Evolutionary conservation across 352 stramenopile species (phyloP), one percentile per base, ranked within the genome.

Genomic region (Globisporangium cylindrosporum): DNA sequence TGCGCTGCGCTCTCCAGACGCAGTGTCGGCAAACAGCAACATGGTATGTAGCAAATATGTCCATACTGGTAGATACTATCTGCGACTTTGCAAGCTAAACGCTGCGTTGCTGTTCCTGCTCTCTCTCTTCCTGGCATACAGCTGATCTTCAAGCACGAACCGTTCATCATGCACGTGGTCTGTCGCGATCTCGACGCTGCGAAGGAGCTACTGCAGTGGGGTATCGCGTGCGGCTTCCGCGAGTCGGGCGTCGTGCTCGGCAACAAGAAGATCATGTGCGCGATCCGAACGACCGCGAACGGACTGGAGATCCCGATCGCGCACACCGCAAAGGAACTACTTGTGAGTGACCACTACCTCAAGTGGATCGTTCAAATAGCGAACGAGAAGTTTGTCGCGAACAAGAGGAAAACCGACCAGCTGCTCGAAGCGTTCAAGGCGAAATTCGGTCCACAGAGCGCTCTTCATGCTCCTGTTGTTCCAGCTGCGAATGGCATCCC

Each of bases 151-250:
- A 97, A 97, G 72, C 82, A 94, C 66, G 92, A 98, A 56, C 91
- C 91, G 61, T 96, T 98, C 68, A 96, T 97, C 64, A 92, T 98
- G 83, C 92, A 98, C 77, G 88, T 97, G 4, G 78, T 93, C 38
- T 97, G 91, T 67, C 78, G 87, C 29, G 79, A 95, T 58, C 36
- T 95, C 15, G 79, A 91, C 14, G 73, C 85, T 1, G 93, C 90
- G 6, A 91, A 96, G 59, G 70, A 80, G 15, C 70, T 98, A 36
- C 66, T 97, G 41, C 91, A 96, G 67, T 89, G 90, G 68, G 92
- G 86, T 1, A 80, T 97, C 48, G 72, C 81, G 1, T 84, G 80
- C 43, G 93, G 93, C 22, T 97, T 97, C 59, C 84, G 92, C 5
- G 93, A 98, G 69, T 97, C 89, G 2, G 93, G 93, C 9, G 83